These are phyloP conservation scores for Neurospora africana DNA, from an alignment of 495 filamentous ascomycete genomes.

Conservation along the genomic window DNA sequence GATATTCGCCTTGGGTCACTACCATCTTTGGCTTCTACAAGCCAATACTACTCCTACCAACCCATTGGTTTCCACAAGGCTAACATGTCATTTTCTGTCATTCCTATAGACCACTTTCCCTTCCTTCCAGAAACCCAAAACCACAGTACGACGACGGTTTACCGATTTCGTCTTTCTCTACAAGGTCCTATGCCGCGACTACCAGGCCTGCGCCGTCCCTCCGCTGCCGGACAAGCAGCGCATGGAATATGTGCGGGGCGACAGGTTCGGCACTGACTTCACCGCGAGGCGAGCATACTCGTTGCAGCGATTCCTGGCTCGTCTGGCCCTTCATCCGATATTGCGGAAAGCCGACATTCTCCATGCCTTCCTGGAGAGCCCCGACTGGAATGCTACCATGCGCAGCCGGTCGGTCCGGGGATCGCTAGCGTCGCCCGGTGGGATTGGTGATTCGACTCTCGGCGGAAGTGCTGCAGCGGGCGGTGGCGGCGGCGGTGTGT, in stretches of 20 bases:
- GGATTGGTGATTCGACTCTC: constrained; percentile 1
- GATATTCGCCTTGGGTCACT: background rate
- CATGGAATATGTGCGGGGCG: constrained; percentile 94
- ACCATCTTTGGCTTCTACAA: background rate
- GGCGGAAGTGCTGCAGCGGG: constrained; percentile 9
- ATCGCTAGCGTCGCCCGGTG: constrained; percentile 31
- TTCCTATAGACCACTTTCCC: constrained; percentile 72
- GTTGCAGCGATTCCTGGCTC: constrained; percentile 81
- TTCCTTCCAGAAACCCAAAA: constrained; percentile 71
- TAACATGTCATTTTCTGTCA: constrained; percentile 1
- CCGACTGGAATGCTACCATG: constrained; percentile 97
- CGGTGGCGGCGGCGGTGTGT: constrained; percentile 49
- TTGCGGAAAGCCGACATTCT: constrained; percentile 75
- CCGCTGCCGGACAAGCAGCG: constrained; percentile 97
- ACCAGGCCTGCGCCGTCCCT: constrained; percentile 83
- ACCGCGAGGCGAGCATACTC: constrained; percentile 84
- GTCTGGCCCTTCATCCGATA: constrained; percentile 76
- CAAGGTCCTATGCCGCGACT: constrained; percentile 77
- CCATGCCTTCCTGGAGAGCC: constrained; percentile 79
- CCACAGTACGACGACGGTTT: constrained; percentile 76
- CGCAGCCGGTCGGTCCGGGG: constrained; percentile 55
- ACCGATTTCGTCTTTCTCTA: constrained; percentile 97
- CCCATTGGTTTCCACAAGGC: background rate
- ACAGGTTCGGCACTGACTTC: constrained; percentile 90
- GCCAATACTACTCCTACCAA: background rate